Base-by-base conservation (phyloP, 2,329 filamentous ascomycete species). In the Mollisiaceae sp. region DNA sequence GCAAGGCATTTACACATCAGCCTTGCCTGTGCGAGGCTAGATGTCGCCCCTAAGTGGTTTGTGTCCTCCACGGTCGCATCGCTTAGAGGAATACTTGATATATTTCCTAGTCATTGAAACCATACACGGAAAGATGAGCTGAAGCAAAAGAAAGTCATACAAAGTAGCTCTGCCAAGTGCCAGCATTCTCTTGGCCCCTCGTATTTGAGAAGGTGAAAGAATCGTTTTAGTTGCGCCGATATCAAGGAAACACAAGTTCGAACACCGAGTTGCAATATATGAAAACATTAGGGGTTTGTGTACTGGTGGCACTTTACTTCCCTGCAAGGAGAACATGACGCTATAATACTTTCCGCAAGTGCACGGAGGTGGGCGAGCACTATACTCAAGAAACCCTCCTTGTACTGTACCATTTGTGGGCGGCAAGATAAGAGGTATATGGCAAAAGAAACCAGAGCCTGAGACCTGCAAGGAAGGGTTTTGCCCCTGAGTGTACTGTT, bases 11-110 rank as follows among this genome's bases (percentile, higher is more conserved):
- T 12, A 50, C n/a, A 9, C 45, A 50, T 22, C 50, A 54, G 24
- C 24, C 24, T 54, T 54, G 50, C 22, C 27, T 52, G 45, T 50
- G 45, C 45, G 50, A 54, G 50, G 50, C 50, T 54, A 11, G 9
- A 54, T 50, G 45, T 24, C n/a, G n/a, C 45, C 45, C 47, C 50
- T 18, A 15, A 24, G 6, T 47, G n/a, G 22, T 12, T n/a, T 54
- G 50, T 54, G 24, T 27, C 1, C 22, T 12, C 12, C 24, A 9
- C 15, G 14, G 24, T 54, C 50, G 50, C 50, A 32, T 54, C 50
- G 27, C 50, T 54, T 27, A 12, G 24, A 12, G n/a, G 4, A 22
- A 20, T 32, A 50, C 20, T 50, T 24, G 45, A 18, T 32, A 6
- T 54, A 54, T 54, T 54, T 27, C 6, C 1, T 12, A 35, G 50